Evolutionary conservation across 345 rosid species (phyloP), one percentile per base, ranked within the genome.

Genomic region (Geranium rotundifolium): DNA sequence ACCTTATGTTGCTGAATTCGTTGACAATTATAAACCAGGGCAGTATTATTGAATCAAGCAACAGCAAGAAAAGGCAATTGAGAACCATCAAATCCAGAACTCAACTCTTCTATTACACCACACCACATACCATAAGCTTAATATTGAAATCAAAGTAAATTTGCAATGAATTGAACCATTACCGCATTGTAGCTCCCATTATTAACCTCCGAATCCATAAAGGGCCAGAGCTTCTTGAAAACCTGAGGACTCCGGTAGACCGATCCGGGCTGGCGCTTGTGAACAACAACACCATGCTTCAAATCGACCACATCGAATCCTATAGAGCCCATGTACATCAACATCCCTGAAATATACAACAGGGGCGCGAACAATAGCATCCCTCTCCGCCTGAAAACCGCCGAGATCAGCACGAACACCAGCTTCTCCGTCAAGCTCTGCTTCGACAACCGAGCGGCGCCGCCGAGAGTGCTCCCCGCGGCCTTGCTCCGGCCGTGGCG

Each of bases 241-340:
- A 85, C 85, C 80, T 85, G 86, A 17, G 98, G 97, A 69, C 98
- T 89, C 65, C 97, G 74, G 60, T 89, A 89, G 61, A 89, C 78
- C 1, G 98, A 84, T 12, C 98, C 98, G 1, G 86, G 90, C 49
- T 73, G 71, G 18, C 81, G 82, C 68, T 76, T 84, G 15, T 76
- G 80, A 20, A 77, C 84, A 65, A 82, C 80, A 16, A 78, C 88
- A n/a, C 87, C 80, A 13, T 77, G 79, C 65, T 81, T 81, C 67
- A 81, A 75, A 71, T 82, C 74, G 52, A 77, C 83, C 29, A 87
- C 89, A 54, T 87, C 93, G 60, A 89, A 84, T 1, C 85, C 88
- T 58, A 89, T 71, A 5, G 92, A 85, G 10, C 98, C 91, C 98
- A 92, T 92, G 58, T 75, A 89, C 59, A 89, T 76, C 75, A 91